Conservation (phyloP, 2,329 filamentous ascomycete genomes). For the Fusarium xyrophilum region DNA sequence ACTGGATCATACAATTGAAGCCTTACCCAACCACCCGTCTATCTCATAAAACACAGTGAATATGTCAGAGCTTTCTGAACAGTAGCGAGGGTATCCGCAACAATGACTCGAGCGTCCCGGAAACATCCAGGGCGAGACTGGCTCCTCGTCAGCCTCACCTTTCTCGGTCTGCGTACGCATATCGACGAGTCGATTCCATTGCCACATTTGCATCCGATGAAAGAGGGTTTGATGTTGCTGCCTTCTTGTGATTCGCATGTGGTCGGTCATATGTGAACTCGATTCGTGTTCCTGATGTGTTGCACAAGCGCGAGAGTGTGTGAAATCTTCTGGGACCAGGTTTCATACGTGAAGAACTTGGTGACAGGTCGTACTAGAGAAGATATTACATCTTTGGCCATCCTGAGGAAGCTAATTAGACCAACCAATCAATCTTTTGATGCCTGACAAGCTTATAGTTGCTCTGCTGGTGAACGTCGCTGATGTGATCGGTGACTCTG, state of each 20-base stretch:
- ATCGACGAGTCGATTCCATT: background rate
- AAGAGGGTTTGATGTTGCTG: background rate
- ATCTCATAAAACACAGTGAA: background rate
- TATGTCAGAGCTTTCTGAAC: background rate
- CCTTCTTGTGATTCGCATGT: conserved; percentile 2
- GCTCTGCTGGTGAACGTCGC: background rate
- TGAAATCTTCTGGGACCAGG: conserved; percentile 11
- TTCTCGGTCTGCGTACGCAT: background rate
- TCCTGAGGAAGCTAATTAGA: background rate
- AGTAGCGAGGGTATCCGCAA: background rate
- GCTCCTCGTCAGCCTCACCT: conserved; percentile 27
- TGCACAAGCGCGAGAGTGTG: conserved; percentile 7
- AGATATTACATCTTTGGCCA: background rate
- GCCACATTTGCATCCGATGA: conserved; percentile 4
- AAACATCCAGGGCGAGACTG: background rate
- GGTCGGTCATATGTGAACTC: background rate
- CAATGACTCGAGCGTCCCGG: conserved; percentile 1
- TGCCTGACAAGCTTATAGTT: background rate
- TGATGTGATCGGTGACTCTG: background rate
- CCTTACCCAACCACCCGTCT: background rate
- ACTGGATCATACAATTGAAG: background rate
- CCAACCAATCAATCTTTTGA: background rate
- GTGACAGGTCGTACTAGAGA: conserved; percentile 3
- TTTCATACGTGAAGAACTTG: background rate
- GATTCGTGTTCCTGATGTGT: background rate